Conservation (phyloP, 441 rosid species). For the Euphorbia neoarborescens region DNA sequence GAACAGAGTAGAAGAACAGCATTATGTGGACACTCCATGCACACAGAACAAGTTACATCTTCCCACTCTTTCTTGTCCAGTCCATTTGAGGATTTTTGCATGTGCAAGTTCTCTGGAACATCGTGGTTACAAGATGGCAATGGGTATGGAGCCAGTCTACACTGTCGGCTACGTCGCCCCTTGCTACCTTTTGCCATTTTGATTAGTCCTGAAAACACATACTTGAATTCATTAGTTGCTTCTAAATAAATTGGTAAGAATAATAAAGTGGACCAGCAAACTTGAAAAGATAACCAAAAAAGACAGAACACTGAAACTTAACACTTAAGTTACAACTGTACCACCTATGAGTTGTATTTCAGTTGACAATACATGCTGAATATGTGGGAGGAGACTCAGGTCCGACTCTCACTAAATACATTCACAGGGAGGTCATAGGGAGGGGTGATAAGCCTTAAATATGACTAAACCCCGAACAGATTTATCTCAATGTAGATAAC, state of each 20-base stretch:
- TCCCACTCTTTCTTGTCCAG: conserved; percentile 73
- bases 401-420: no score
- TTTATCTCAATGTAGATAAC: no score
- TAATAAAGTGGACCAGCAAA: not conserved
- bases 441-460: no score
- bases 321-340: not conserved
- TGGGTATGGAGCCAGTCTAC: conserved; percentile 53
- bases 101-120: conserved; percentile 29
- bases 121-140: conserved; percentile 31
- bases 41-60: conserved; percentile 78
- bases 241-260: no score
- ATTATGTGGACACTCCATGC: conserved; percentile 96
- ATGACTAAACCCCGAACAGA: no score
- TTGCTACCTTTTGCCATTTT: conserved; percentile 71
- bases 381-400: no score
- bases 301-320: not conserved
- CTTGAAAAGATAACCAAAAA: not conserved
- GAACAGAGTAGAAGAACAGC: conserved; percentile 97
- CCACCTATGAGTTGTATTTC: no score
- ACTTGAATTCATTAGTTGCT: not conserved
- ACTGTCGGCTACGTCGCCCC: conserved; percentile 44
- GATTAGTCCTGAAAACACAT: conserved; percentile 20
- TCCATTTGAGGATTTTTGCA: conserved; percentile 41
- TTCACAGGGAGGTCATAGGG: no score
- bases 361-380: no score